Base-by-base conservation (phyloP, 345 rosid species). In the Lepidium sativum region DNA sequence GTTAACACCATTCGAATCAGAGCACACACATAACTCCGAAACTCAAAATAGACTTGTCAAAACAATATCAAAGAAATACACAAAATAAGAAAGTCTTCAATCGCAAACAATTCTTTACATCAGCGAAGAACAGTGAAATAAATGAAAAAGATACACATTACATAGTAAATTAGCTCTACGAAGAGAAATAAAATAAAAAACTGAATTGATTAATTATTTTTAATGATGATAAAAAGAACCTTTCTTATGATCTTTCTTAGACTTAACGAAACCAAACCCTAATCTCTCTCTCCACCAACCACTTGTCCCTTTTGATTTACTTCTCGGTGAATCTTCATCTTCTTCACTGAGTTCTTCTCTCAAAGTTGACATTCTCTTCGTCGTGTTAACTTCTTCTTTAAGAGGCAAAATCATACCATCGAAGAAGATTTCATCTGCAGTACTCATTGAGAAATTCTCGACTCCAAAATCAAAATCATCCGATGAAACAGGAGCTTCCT, bases 361-460 rank as follows among this genome's bases (percentile, higher is more conserved):
- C 18, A 91, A 38, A 31, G 98, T 91, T 78, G 66, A 73, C 79
- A 83, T 82, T 34, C 83, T 72, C 45, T 63, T 69, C 42, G n/a
- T n/a, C n/a, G 60, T 49, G 74, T 42, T 65, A 47, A 68, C 54
- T 61, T 80, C 68, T 25, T 78, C 88, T 73, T 80, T 83, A 67
- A 38, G 73, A 9, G 98, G 98, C 60, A 88, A 31, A 57, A 88
- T 57, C 83, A 54, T 69, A 1, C 98, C 96, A 73, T 84, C 74
- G 71, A 68, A 81, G 80, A 91, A 83, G 65, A 91, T 83, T 72
- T 91, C 84, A 59, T 86, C 96, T 4, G 98, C 98, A 41, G 98
- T 81, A 5, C 58, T 86, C 96, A 88, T 83, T 48, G 72, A 42
- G 68, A 74, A 56, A 62, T 82, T 79, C 37, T 76, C 74, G 8